These are phyloP conservation scores for Aspergillus avenaceus DNA, from an alignment of 495 filamentous ascomycete genomes.

Conservation along the genomic window DNA sequence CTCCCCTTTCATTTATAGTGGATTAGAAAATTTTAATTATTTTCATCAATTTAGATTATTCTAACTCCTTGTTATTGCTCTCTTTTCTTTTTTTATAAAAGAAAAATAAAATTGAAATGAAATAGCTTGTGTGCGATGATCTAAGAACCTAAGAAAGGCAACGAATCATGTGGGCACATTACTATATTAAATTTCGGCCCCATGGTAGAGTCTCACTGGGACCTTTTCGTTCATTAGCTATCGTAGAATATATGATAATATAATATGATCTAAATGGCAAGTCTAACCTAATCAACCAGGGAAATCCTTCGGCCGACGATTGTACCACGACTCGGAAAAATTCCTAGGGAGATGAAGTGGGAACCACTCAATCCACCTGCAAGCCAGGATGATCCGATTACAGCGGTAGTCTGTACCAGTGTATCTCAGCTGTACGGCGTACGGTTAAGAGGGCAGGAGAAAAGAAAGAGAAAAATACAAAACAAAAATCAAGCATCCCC, in stretches of 20 bases:
- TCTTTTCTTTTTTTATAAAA: slow-evolving; percentile 1
- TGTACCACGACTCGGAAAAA: not conserved
- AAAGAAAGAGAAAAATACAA: not conserved
- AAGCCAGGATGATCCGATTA: not conserved
- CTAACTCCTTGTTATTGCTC: too few species aligned
- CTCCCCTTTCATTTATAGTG: not conserved
- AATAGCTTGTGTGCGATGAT: not conserved
- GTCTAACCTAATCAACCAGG: not conserved
- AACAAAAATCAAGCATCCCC: not conserved
- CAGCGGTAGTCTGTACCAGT: not conserved
- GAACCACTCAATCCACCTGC: too few species aligned
- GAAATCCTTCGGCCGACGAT: slow-evolving; percentile 1
- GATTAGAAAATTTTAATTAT: not conserved
- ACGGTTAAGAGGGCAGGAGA: not conserved
- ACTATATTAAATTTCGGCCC: not conserved
- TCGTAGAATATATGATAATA: not conserved
- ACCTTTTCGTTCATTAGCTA: not conserved
- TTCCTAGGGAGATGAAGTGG: not conserved
- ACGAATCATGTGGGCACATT: not conserved
- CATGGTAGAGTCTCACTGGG: not conserved
- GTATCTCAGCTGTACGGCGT: not conserved
- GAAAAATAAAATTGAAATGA: not conserved
- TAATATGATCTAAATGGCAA: not conserved
- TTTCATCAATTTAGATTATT: too few species aligned
- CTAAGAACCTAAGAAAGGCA: not conserved